Conservation (phyloP, 1,284 basidiomycete species). For the Ustilago cynodontis region DNA sequence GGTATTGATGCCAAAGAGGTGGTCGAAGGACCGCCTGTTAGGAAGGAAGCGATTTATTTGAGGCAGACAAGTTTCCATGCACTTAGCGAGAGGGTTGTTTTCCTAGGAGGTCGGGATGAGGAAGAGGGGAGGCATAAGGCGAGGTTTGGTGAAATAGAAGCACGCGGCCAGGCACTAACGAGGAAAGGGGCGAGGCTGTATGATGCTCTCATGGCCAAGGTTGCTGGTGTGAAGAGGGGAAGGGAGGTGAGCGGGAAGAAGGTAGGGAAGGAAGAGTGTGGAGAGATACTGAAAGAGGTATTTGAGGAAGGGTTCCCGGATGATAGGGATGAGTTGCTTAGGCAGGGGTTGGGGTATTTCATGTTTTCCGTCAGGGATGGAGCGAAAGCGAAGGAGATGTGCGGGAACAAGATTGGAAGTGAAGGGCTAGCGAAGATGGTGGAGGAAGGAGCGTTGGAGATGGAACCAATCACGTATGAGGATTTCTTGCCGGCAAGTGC, state of each 20-base stretch:
- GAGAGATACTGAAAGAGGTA: conserved; percentile 44
- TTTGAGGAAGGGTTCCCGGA: conserved; percentile 69
- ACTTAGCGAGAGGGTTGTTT: conserved; percentile 70
- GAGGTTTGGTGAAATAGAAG: conserved; percentile 73
- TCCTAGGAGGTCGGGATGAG: conserved; percentile 43
- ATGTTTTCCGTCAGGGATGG: conserved; percentile 31
- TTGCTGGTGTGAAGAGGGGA: conserved; percentile 65
- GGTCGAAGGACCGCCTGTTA: conserved; percentile 70
- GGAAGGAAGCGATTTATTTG: conserved; percentile 70
- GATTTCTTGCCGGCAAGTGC: conserved; percentile 72
- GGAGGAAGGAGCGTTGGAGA: conserved; percentile 59
- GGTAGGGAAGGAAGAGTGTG: conserved; percentile 45
- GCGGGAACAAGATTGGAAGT: conserved; percentile 2
- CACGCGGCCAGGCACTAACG: conserved; percentile 71
- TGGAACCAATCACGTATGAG: conserved; percentile 71
- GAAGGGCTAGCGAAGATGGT: conserved; percentile 59
- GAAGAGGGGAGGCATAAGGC: conserved; percentile 70
- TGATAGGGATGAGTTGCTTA: conserved; percentile 61
- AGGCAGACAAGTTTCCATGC: conserved; percentile 72
- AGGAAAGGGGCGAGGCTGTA: conserved; percentile 63
- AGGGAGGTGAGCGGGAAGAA: conserved; percentile 40
- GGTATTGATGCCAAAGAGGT: conserved; percentile 71
- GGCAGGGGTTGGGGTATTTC: conserved; percentile 64
- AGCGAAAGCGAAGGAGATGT: conserved; percentile 17
- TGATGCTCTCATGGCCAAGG: conserved; percentile 48